phyloP scores from a whole-genome alignment of 2,329 filamentous ascomycete species.

The Cytospora mali region DNA sequence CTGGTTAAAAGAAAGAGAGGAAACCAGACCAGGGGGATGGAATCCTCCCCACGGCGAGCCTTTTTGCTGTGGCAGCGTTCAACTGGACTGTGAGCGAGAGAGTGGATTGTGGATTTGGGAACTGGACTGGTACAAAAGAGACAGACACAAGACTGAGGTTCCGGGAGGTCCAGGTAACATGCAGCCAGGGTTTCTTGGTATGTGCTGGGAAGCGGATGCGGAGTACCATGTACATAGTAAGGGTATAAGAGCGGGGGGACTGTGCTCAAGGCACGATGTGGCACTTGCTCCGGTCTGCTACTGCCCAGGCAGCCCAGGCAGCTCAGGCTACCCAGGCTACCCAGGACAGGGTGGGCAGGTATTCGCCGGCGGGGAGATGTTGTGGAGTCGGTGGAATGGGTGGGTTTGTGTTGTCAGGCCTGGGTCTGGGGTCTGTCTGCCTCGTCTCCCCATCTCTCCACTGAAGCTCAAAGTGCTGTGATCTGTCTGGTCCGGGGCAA shows the following conservation, averaged over 20 bases:
- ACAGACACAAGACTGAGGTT: not conserved
- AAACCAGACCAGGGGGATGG: slow-evolving; percentile 16
- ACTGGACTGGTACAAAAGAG: not conserved
- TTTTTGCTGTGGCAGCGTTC: slow-evolving; percentile 16
- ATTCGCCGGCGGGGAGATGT: slow-evolving; percentile 15
- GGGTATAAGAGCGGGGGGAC: slow-evolving; percentile 13
- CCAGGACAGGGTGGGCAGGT: slow-evolving; percentile 20
- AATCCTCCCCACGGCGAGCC: slow-evolving; percentile 17
- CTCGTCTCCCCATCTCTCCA: slow-evolving; percentile 23
- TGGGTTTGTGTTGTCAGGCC: slow-evolving; percentile 18
- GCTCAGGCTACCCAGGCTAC: too few species aligned
- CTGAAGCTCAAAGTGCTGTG: slow-evolving; percentile 5
- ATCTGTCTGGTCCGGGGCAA: slow-evolving; percentile 1
- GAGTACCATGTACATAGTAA: not conserved
- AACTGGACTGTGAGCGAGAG: slow-evolving; percentile 3
- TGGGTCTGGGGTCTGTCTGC: slow-evolving; percentile 18
- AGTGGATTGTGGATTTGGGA: slow-evolving; percentile 1
- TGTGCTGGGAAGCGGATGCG: not conserved
- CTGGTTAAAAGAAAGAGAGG: slow-evolving; percentile 11
- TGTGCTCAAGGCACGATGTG: slow-evolving; percentile 22
- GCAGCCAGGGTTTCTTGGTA: not conserved
- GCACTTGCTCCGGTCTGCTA: slow-evolving; percentile 25
- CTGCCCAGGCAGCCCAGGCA: slow-evolving; percentile 12
- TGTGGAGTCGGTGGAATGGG: slow-evolving; percentile 13
- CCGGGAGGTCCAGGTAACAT: not conserved